Evolutionary conservation across 2,329 filamentous ascomycete genomes (phyloP), one percentile per base, ranked within the genome.

Genomic region (Claviceps lovelessii): DNA sequence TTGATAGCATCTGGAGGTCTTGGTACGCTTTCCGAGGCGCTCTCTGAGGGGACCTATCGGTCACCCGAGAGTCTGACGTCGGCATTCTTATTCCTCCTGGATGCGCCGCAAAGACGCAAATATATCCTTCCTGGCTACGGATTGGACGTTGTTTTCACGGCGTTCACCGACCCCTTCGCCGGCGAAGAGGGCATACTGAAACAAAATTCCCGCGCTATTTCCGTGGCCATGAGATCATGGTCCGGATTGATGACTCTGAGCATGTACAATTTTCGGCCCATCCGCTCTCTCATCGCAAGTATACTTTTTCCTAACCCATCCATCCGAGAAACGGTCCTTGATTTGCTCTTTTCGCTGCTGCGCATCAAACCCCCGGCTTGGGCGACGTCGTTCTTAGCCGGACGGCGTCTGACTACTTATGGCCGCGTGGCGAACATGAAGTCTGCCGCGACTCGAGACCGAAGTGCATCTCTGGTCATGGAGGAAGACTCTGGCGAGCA

Each of bases 381-480:
- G 93, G 94, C 93, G 8, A 90, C 89, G 0, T 94, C 91, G 0
- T 98, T 95, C 67, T 78, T 98, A 49, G 93, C 94, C 41, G 94
- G 93, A 8, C 81, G 93, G 60, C 79, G 94, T 57, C 75, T 98
- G 49, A 98, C 94, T 0, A 98, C 93, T 0, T 98, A 98, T 67
- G 91, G 90, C n/a, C 81, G 94, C 62, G 90, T 97, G 42, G 84
- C 89, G 8, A 93, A 89, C 57, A 73, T 97, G 52, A 89, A 88
- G 60, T 76, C 83, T 1, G 76, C 83, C 33, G 69, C 71, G 8
- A 67, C 65, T 15, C 78, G 77, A 57, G 71, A 72, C 28, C 66
- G 75, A 48, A 73, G 78, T 28, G 66, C 73, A 8, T 75, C 75
- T 55, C 70, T 77, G 42, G 77, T 80, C 39, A 73, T 77, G 23